These are phyloP conservation scores for Mycena epipterygia DNA, from an alignment of 768 basidiomycete genomes.

Conservation along the genomic window DNA sequence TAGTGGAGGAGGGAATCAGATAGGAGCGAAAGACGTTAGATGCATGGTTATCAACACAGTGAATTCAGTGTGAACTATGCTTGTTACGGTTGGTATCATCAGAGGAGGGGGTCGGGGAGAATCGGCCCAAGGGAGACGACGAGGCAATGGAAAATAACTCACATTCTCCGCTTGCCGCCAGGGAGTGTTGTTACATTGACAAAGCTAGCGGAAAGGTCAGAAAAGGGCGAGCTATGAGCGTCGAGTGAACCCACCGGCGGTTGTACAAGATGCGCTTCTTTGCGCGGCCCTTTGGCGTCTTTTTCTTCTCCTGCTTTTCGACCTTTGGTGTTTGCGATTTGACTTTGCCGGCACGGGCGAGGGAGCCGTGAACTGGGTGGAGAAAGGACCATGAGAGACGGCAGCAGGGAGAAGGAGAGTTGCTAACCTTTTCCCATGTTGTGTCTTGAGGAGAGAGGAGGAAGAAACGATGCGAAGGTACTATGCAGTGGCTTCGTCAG, in stretches of 20 bases:
- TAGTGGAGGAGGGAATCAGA: conserved; percentile 72
- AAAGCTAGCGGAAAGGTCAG: conserved; percentile 64
- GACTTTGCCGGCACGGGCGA: conserved; percentile 99
- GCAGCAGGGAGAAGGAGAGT: conserved; percentile 27
- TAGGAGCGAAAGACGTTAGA: conserved; percentile 99
- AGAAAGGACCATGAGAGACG: conserved; percentile 18
- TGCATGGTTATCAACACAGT: conserved; percentile 86
- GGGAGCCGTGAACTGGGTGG: conserved; percentile 94
- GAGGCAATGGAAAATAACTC: conserved; percentile 57
- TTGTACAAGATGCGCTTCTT: conserved; percentile 97
- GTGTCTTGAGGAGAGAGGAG: conserved; percentile 60
- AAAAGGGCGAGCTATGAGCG: conserved; percentile 9
- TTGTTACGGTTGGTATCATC: conserved; percentile 72
- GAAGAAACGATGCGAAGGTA: too few species aligned
- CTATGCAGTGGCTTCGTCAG: neutral
- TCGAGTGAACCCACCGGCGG: conserved; percentile 74
- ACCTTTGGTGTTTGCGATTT: conserved; percentile 99
- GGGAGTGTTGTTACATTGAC: conserved; percentile 93
- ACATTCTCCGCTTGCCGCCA: conserved; percentile 97
- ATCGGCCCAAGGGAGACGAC: conserved; percentile 15
- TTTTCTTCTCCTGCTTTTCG: conserved; percentile 99
- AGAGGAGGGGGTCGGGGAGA: conserved; percentile 20
- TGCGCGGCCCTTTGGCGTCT: conserved; percentile 96
- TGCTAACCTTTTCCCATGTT: conserved; percentile 83
- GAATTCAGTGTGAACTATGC: conserved; percentile 99